Percentiles rank a stretch among this genome's conserved stretches.
Evolutionary conservation across 2,329 filamentous ascomycete species (phyloP).

Genomic region (Leptographium lundbergii): DNA sequence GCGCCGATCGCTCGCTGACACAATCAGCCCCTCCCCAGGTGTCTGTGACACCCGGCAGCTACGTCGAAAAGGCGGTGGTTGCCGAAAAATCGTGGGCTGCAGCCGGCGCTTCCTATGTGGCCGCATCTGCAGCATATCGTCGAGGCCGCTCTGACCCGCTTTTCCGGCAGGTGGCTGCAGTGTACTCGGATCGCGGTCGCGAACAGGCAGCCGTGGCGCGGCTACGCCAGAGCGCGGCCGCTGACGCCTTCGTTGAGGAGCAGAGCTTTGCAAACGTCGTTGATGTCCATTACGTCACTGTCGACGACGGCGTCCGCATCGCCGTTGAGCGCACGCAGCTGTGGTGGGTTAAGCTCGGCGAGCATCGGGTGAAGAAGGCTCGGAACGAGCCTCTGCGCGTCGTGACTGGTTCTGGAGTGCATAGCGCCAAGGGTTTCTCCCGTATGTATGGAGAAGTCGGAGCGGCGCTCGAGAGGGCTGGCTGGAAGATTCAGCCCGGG

Average conservation of each 20-base stretch:
- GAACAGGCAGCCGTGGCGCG: slow-evolving; percentile 47
- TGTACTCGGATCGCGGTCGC: slow-evolving; percentile 60
- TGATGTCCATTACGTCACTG: slow-evolving; percentile 75
- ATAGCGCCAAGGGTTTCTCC: slow-evolving; percentile 65
- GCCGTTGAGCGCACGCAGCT: slow-evolving; percentile 49
- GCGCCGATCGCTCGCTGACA: neutral
- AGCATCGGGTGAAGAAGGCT: slow-evolving; percentile 39
- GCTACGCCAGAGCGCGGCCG: slow-evolving; percentile 48
- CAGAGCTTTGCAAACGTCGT: slow-evolving; percentile 59
- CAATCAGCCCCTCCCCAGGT: neutral
- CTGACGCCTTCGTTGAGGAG: slow-evolving; percentile 54
- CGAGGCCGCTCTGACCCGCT: slow-evolving; percentile 55
- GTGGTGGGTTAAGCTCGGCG: slow-evolving; percentile 70
- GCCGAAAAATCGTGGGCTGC: slow-evolving; percentile 1
- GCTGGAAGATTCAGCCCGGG: slow-evolving; percentile 68
- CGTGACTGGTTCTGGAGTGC: slow-evolving; percentile 68
- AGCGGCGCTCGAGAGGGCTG: slow-evolving; percentile 59
- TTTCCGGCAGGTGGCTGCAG: slow-evolving; percentile 62
- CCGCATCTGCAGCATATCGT: slow-evolving; percentile 28
- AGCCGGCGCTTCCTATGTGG: slow-evolving; percentile 17
- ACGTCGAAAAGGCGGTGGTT: neutral
- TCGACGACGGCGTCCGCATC: slow-evolving; percentile 71
- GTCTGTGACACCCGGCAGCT: neutral
- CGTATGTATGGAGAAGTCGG: slow-evolving; percentile 70
- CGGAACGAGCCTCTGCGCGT: slow-evolving; percentile 51